Conservation (phyloP, 768 basidiomycete genomes). For the Psilocybe azurescens region DNA sequence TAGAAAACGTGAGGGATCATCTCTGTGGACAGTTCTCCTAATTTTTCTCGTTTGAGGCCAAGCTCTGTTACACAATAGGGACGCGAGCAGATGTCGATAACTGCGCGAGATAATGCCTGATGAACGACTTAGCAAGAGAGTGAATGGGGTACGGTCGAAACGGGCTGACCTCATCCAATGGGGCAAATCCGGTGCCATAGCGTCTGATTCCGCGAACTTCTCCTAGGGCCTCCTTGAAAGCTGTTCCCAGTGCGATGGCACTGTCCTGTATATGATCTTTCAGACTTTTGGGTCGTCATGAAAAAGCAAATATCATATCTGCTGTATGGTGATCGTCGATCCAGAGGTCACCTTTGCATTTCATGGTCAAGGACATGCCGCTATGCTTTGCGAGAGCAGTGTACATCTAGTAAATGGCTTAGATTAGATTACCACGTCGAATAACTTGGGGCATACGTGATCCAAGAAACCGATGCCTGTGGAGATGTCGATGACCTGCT, state of each 20-base stretch:
- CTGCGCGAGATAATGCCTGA: conserved; percentile 92
- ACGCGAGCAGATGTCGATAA: conserved; percentile 97
- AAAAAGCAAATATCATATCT: conserved; percentile 65
- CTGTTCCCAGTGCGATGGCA: conserved; percentile 85
- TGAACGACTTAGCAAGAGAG: conserved; percentile 8
- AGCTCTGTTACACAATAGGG: conserved; percentile 96
- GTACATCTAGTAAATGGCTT: conserved; percentile 76
- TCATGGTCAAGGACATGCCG: conserved; percentile 89
- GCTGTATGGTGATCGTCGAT: conserved; percentile 99
- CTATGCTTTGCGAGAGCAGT: conserved; percentile 97
- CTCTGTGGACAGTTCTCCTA: conserved; percentile 94
- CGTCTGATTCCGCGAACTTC: conserved; percentile 93
- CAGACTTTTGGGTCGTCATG: conserved; percentile 12
- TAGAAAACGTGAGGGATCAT: conserved; percentile 99
- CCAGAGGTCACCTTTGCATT: conserved; percentile 94
- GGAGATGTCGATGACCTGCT: conserved; percentile 81
- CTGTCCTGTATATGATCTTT: conserved; percentile 70
- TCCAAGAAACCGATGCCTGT: conserved; percentile 99
- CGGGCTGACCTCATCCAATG: conserved; percentile 85
- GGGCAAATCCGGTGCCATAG: conserved; percentile 96
- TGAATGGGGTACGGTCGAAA: background rate
- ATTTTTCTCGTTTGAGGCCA: conserved; percentile 86
- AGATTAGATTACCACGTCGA: conserved; percentile 14
- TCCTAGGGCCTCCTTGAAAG: conserved; percentile 94
- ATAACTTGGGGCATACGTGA: conserved; percentile 65